Evolutionary conservation across 2,329 filamentous ascomycete genomes (phyloP), one percentile per base, ranked within the genome.

Genomic region (Trichoderma simmonsii): DNA sequence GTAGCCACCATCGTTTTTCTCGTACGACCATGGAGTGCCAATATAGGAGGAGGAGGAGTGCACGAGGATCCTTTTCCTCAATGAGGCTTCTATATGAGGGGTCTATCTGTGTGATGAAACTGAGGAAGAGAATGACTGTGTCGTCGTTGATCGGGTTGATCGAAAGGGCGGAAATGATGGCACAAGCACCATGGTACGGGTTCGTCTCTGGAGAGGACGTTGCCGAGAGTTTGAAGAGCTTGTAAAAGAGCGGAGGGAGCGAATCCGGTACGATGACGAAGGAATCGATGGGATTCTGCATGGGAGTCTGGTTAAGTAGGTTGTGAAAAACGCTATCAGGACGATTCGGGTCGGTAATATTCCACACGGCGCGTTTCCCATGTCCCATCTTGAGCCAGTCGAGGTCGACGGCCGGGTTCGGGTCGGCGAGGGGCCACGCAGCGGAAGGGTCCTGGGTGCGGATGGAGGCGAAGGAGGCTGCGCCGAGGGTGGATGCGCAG

Each of bases 351-450:
- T 90, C 81, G 1, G 85, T 81, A 0, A 89, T 77, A 2, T 82
- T 76, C 84, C 85, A 89, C 1, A 91, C 81, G 4, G 83, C 82
- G 68, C 82, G 83, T 78, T 91, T 91, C 0, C 87, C 87, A 14
- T 87, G 83, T 71, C 82, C 84, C 77, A 91, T 83, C 64, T 82
- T 85, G 2, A 91, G 77, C 89, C 89, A 92, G 75, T 87, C 83
- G 1, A 91, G 80, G 73, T 90, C 87, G 1, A 79, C 60, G 0
- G 63, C 76, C 0, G 80, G 72, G 0, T 80, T 80, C 0, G 81
- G 77, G 2, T 79, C 73, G 48, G 82, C 85, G 2, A 91, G 79
- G 0, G 89, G 89, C 89, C 89, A 92, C 2, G 86, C 82, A 70
- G 86, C 78, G 64, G 84, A 78, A 0, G 86, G 80, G 0, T 80